Evolutionary conservation across 441 rosid species (phyloP), one percentile per base, ranked within the genome.

Genomic region (Adansonia gregorii): DNA sequence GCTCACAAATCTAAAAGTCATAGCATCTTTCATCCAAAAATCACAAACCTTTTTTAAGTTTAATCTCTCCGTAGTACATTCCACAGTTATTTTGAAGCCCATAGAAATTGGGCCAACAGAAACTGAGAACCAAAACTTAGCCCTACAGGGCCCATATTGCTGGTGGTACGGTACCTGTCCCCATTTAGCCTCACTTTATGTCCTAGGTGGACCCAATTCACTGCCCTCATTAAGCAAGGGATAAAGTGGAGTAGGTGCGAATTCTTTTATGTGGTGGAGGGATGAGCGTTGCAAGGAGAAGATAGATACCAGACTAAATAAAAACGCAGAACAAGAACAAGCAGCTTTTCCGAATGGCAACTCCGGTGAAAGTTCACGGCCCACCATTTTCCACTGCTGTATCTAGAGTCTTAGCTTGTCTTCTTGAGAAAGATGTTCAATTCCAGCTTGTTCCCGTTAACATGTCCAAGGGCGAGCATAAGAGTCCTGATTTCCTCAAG

Each of bases 391-490:
- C 92, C 67, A 86, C 95, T 0, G 90, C 92, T 0, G 93, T 89
- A 19, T 84, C 89, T 12, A 84, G 95, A 76, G 95, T 87, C 19
- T 46, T 91, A 11, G 92, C 85, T 14, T 88, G 93, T 67, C 89
- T 88, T 17, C 41, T 82, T 0, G 95, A 91, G 83, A 91, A 89
- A 80, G 93, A 89, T 78, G 88, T 91, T 6, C 79, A 78, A 9
- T 91, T 88, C 77, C 88, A 89, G 89, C 89, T 91, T 82, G 46
- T 87, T 45, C 82, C 92, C 6, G 19, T 91, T 63, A 77, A 84
- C 83, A 82, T 89, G 88, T 61, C 90, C 61, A 87, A 85, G 79
- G 89, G 93, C n/a, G 95, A 89, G 56, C 91, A 89, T 85, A 91
- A 91, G 84, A 87, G 65, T 73, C 88, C 90, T 0, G 89, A 86